phyloP scores from a whole-genome alignment of 2,329 filamentous ascomycete species.

The Dactylonectria estremocensis region DNA sequence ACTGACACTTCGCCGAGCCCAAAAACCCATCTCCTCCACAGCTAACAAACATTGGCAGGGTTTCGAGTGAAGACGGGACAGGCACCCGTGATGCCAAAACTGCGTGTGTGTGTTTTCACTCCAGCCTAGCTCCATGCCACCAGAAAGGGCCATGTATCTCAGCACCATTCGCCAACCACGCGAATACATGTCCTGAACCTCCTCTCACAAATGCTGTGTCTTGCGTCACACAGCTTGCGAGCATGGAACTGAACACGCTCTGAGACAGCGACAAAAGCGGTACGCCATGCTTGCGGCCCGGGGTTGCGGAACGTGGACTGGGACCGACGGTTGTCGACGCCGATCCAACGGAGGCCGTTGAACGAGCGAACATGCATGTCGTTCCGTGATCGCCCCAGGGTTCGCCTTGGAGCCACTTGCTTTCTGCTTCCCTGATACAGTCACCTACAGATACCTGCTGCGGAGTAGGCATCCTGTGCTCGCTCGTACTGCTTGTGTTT shows the following conservation, averaged over 20 bases:
- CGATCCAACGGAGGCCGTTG: slow-evolving; percentile 16
- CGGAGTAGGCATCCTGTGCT: too few relatives aligned
- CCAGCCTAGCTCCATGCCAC: neutral
- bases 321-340: slow-evolving; percentile 12
- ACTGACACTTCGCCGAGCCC: neutral
- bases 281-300: slow-evolving; percentile 1
- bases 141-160: neutral
- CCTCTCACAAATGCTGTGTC: neutral
- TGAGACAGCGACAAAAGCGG: slow-evolving; percentile 1
- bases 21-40: neutral
- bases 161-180: neutral
- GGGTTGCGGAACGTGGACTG: slow-evolving; percentile 11
- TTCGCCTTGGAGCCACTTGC: neutral
- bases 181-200: neutral
- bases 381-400: neutral
- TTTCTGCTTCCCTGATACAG: neutral
- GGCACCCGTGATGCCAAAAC: neutral
- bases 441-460: too few relatives aligned
- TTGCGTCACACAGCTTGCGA: neutral
- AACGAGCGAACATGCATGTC: neutral
- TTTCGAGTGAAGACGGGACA: neutral
- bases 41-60: neutral
- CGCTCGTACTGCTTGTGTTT: neutral
- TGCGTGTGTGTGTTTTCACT: neutral
- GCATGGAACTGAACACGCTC: neutral